Conservation (phyloP, 116 monocot genomes). For the Iris pallida region DNA sequence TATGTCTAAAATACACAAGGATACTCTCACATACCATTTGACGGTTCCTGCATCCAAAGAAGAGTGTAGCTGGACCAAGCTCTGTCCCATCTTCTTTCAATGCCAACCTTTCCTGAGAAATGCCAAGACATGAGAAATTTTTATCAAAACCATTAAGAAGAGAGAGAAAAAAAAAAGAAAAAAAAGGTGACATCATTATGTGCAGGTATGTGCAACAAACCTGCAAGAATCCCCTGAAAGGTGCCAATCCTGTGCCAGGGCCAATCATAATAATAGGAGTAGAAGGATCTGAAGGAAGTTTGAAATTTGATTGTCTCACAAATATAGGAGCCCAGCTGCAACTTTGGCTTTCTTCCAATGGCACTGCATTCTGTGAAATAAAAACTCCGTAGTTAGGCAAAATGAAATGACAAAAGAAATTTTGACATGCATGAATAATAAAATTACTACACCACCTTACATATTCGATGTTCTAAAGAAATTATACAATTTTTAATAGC, state of each 20-base stretch:
- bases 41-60: conserved; percentile 88
- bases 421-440: background rate
- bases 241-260: conserved; percentile 90
- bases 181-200: background rate
- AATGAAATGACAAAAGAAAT: background rate
- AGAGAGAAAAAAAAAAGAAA: background rate
- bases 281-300: conserved; percentile 63
- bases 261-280: conserved; percentile 87
- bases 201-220: conserved; percentile 16
- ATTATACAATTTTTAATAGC: background rate
- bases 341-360: conserved; percentile 50
- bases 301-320: conserved; percentile 88
- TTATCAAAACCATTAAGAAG: background rate
- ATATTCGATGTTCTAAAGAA: background rate
- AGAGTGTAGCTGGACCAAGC: conserved; percentile 65
- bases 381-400: background rate
- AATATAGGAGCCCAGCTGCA: conserved; percentile 90
- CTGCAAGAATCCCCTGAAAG: conserved; percentile 93
- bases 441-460: background rate
- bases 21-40: conserved; percentile 41
- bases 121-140: background rate
- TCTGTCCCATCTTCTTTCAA: conserved; percentile 56
- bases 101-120: conserved; percentile 65
- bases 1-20: too few relatives aligned
- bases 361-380: conserved; percentile 43